Conservation (phyloP, 2,329 filamentous ascomycete genomes). For the Aureobasidium pullulans region DNA sequence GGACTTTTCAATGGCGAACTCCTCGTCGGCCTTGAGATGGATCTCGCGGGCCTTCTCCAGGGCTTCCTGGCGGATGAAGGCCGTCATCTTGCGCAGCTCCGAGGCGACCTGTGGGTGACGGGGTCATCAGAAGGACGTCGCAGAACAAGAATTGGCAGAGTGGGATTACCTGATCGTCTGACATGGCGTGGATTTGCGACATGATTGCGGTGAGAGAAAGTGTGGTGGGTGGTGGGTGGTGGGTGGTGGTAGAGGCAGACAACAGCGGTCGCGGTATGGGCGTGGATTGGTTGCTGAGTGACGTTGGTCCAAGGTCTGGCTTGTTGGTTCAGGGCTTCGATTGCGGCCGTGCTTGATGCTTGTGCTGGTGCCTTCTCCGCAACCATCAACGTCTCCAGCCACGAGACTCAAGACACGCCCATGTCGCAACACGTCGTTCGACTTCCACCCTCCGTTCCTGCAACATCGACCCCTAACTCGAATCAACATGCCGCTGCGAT, state of each 20-base stretch:
- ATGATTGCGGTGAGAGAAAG: constrained; percentile 50
- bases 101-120: constrained; percentile 65
- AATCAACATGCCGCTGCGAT: not conserved
- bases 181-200: constrained; percentile 90
- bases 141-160: not conserved
- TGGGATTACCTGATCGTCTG: constrained; percentile 81
- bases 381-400: not conserved
- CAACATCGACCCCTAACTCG: not conserved
- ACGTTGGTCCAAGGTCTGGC: not conserved
- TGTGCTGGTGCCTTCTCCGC: not conserved
- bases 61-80: constrained; percentile 98
- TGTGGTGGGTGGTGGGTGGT: not conserved
- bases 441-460: not conserved
- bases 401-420: not conserved
- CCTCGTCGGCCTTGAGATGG: constrained; percentile 95
- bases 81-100: constrained; percentile 99
- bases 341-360: too few relatives aligned
- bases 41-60: constrained; percentile 96
- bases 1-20: constrained; percentile 98
- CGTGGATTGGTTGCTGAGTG: not conserved
- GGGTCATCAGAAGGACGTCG: constrained; percentile 19
- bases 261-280: not conserved
- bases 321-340: too few relatives aligned
- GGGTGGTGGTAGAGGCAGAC: not conserved
- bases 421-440: not conserved